Evolutionary conservation across 768 basidiomycete species (phyloP).

Genomic region (Lepiota brunneoincarnata): DNA sequence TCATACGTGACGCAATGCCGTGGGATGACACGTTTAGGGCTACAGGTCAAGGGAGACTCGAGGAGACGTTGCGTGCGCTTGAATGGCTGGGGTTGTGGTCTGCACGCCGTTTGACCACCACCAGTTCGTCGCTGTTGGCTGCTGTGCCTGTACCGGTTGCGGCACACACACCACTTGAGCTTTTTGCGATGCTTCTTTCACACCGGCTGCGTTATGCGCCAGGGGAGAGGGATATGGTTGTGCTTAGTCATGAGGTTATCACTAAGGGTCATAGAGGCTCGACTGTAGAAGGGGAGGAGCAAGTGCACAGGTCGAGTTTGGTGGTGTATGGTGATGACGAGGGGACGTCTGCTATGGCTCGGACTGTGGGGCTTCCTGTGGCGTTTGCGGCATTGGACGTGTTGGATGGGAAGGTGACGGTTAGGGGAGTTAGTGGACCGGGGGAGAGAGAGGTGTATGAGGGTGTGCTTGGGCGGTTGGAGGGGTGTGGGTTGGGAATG

Average conservation of each 20-base stretch:
- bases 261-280: constrained; percentile 25
- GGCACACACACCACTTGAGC: constrained; percentile 55
- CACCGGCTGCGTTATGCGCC: constrained; percentile 67
- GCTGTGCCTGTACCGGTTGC: not conserved
- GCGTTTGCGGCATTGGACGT: constrained; percentile 77
- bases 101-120: not conserved
- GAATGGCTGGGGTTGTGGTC: constrained; percentile 11
- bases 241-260: constrained; percentile 82
- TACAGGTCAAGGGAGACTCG: not conserved
- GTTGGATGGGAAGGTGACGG: constrained; percentile 52
- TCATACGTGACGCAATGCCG: not conserved
- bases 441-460: constrained; percentile 54
- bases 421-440: constrained; percentile 70
- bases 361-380: constrained; percentile 85
- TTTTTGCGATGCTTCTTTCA: constrained; percentile 71
- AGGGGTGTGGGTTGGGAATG: constrained; percentile 48
- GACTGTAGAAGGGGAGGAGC: constrained; percentile 34
- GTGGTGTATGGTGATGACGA: constrained; percentile 48
- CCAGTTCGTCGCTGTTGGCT: not conserved
- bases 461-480: constrained; percentile 61
- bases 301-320: constrained; percentile 65
- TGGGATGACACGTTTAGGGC: not conserved
- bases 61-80: not conserved
- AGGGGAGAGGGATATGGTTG: constrained; percentile 81
- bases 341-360: constrained; percentile 76